phyloP scores from a whole-genome alignment of 257 asterid species.

The Nicotiana paniculata region DNA sequence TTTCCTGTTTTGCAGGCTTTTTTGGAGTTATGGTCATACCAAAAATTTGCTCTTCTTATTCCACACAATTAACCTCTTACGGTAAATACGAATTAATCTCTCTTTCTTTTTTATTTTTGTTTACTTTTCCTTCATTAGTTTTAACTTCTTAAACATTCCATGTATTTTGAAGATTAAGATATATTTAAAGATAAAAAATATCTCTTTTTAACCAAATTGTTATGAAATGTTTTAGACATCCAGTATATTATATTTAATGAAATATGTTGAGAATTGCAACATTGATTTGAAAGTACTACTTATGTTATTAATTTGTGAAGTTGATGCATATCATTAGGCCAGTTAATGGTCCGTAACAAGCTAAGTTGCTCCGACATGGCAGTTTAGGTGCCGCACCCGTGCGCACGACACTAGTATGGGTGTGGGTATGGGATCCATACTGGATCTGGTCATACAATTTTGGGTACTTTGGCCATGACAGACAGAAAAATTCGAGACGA shows the following conservation, averaged over 20 bases:
- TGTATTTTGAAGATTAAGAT: background rate
- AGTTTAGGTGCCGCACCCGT: too few species aligned
- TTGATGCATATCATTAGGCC: background rate
- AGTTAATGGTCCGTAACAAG: too few species aligned
- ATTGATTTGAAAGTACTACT: background rate
- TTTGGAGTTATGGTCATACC: conserved; percentile 74
- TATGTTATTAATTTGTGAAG: background rate
- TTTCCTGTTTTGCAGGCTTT: conserved; percentile 44
- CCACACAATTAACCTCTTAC: conserved; percentile 52
- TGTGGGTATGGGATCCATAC: too few species aligned
- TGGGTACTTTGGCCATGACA: too few species aligned
- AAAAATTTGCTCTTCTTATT: conserved; percentile 70
- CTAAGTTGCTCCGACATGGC: too few species aligned
- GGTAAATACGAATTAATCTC: conserved; percentile 29
- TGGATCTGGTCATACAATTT: too few species aligned
- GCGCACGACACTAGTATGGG: too few species aligned
- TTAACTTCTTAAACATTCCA: background rate
- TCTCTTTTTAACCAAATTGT: too few species aligned
- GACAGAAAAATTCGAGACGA: too few species aligned
- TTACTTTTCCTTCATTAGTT: background rate
- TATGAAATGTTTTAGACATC: background rate
- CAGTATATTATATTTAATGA: background rate
- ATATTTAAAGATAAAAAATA: background rate
- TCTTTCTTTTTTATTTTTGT: background rate
- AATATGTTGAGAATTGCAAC: background rate